A percentile compares a stretch with the other conserved stretches of the same genome.
Conservation (phyloP, 345 rosid species). For the Aquilaria malaccensis region DNA sequence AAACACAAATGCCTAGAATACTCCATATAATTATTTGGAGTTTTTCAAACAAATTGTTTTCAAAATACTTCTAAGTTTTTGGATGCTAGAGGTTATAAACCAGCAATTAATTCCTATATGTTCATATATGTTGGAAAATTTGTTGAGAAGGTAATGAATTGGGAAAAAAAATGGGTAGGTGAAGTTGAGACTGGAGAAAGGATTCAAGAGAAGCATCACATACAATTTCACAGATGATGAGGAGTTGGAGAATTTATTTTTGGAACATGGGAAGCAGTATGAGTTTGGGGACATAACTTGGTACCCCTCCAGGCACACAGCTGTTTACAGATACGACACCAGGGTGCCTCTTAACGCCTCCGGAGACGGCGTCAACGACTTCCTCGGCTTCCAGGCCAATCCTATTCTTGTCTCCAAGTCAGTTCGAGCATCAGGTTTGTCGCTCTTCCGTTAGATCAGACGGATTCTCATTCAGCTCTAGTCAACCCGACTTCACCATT, state of each 20-base stretch:
- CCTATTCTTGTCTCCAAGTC: constrained; percentile 49
- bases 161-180: constrained; percentile 31
- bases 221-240: constrained; percentile 65
- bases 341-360: constrained; percentile 40
- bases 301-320: constrained; percentile 70
- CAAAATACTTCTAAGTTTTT: too few relatives aligned
- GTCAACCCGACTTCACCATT: neutral
- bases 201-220: constrained; percentile 69
- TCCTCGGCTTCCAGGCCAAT: constrained; percentile 66
- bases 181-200: constrained; percentile 47
- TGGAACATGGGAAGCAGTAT: constrained; percentile 51
- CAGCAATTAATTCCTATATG: too few relatives aligned
- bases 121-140: too few relatives aligned
- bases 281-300: constrained; percentile 85
- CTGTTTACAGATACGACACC: constrained; percentile 68
- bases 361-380: constrained; percentile 65
- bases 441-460: too few relatives aligned
- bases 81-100: too few relatives aligned
- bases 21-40: too few relatives aligned
- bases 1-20: too few relatives aligned
- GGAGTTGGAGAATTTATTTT: constrained; percentile 39
- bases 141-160: too few relatives aligned
- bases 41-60: too few relatives aligned
- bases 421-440: constrained; percentile 49
- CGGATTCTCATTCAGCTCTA: too few relatives aligned